Evolutionary conservation across 306 rosid genomes (phyloP).

Genomic region (Cucumis melo): DNA sequence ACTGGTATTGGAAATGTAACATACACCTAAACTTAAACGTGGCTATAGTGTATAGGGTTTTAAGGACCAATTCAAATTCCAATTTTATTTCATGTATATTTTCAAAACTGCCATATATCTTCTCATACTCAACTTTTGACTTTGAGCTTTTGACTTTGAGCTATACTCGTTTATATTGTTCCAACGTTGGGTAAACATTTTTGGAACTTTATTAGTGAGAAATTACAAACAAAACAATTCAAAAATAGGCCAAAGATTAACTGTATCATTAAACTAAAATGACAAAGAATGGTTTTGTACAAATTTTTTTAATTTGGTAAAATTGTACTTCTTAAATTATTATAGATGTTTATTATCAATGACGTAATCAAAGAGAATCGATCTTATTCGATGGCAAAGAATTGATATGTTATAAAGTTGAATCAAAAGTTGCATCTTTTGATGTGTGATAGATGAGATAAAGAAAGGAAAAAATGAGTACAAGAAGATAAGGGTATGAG

Average conservation of each 20-base stretch:
- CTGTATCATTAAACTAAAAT: not conserved
- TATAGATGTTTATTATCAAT: too few relatives aligned
- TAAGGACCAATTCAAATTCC: not conserved
- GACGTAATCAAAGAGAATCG: not conserved
- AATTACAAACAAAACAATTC: not conserved
- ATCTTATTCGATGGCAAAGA: not conserved
- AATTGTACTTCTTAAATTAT: too few relatives aligned
- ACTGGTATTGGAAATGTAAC: not conserved
- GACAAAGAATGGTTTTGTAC: not conserved
- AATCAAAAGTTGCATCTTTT: not conserved
- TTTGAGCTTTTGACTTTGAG: too few relatives aligned
- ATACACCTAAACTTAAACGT: not conserved
- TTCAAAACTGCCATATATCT: not conserved
- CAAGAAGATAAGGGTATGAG: not conserved
- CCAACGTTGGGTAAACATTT: not conserved
- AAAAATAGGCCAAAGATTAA: too few relatives aligned
- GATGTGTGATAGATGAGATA: not conserved
- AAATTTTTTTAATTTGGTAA: not conserved
- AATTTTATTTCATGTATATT: not conserved
- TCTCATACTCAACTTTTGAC: not conserved
- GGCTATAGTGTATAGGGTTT: not conserved
- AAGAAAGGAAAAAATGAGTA: not conserved
- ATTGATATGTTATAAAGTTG: not conserved
- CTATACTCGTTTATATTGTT: not conserved
- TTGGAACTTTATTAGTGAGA: not conserved